A percentile compares a stretch with the other conserved stretches of the same genome.
Conservation (phyloP, 345 rosid genomes). For the Trapa incisa region DNA sequence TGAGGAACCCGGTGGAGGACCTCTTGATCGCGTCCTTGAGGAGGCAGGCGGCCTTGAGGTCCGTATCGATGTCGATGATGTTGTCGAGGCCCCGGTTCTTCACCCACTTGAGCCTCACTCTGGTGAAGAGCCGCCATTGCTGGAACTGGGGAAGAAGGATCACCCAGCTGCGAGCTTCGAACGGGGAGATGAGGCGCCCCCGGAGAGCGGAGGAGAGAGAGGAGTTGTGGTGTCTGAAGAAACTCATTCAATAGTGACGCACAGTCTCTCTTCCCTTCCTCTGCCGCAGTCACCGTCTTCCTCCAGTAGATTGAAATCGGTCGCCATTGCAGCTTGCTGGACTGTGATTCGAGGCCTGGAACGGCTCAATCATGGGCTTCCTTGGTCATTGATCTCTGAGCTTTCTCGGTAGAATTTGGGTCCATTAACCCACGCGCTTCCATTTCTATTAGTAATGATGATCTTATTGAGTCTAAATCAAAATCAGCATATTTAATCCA, state of each 20-base stretch:
- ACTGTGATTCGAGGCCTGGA: neutral
- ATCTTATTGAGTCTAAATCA: too few species aligned
- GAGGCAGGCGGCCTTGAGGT: constrained; percentile 83
- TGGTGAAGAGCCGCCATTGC: constrained; percentile 46
- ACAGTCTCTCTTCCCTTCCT: neutral
- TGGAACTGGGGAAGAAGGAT: constrained; percentile 18
- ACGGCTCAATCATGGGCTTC: neutral
- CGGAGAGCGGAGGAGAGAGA: neutral
- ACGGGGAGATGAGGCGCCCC: constrained; percentile 1
- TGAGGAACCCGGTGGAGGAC: constrained; percentile 75
- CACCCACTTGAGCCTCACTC: constrained; percentile 89
- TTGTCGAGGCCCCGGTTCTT: constrained; percentile 72
- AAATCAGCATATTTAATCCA: too few species aligned
- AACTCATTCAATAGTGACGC: neutral
- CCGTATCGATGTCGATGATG: constrained; percentile 74
- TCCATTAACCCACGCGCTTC: too few species aligned
- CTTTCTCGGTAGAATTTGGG: too few species aligned
- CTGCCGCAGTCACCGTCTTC: neutral
- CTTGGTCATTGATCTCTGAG: neutral
- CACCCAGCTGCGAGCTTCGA: neutral
- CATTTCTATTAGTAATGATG: too few species aligned
- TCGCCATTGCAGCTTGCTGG: too few species aligned
- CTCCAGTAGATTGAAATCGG: neutral
- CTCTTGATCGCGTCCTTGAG: constrained; percentile 90
- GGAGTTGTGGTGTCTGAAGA: neutral